These are phyloP conservation scores for Sarcomyxa edulis DNA, from an alignment of 768 basidiomycete genomes.

Conservation along the genomic window DNA sequence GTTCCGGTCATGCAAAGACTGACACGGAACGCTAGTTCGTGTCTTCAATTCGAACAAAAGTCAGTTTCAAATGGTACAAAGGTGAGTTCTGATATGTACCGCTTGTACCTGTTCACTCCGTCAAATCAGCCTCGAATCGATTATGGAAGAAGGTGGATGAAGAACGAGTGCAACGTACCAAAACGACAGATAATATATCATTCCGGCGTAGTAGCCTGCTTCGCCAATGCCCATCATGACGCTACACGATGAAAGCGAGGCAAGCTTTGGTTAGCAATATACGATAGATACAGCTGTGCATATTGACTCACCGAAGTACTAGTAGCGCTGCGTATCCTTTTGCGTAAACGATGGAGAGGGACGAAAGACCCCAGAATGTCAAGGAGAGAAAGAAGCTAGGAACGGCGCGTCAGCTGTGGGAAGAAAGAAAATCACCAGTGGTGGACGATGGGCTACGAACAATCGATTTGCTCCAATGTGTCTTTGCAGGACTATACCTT, in stretches of 20 bases:
- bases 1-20: conserved; percentile 57
- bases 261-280: too few relatives aligned
- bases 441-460: conserved; percentile 20
- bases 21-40: conserved; percentile 46
- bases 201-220: conserved; percentile 54
- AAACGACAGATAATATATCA: conserved; percentile 59
- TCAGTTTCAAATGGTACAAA: background rate
- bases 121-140: background rate
- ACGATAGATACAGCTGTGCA: background rate
- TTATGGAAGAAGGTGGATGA: background rate
- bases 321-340: conserved; percentile 48
- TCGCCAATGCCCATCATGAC: conserved; percentile 57
- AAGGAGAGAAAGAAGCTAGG: conserved; percentile 49
- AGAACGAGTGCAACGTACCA: too few relatives aligned
- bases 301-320: conserved; percentile 33
- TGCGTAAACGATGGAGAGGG: conserved; percentile 48
- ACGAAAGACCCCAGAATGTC: conserved; percentile 47
- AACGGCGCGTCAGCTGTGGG: background rate
- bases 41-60: conserved; percentile 17
- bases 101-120: conserved; percentile 1
- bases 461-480: conserved; percentile 55
- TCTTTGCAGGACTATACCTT: conserved; percentile 42
- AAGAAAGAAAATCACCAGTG: background rate
- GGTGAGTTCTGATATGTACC: background rate
- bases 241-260: conserved; percentile 19